Conservation (phyloP, 23 red algal species). For the Pyropia yezoensis region DNA sequence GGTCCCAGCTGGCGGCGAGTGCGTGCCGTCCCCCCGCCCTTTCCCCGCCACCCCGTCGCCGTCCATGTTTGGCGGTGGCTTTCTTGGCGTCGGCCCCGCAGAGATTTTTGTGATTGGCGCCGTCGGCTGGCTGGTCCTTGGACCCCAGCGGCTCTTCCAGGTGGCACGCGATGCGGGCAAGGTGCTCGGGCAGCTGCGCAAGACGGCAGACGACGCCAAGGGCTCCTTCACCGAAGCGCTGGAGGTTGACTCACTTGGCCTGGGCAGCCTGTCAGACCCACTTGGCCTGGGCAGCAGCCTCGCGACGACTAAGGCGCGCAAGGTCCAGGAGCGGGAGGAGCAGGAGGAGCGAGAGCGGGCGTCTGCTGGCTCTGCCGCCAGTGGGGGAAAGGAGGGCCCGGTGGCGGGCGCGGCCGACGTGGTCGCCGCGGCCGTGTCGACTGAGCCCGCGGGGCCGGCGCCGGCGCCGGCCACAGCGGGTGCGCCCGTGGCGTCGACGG, state of each 20-base stretch:
- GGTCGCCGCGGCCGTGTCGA: not conserved
- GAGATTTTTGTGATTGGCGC: conserved; percentile 63
- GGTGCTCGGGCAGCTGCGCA: conserved; percentile 58
- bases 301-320: not conserved
- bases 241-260: conserved; percentile 34
- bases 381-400: not conserved
- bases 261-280: not conserved
- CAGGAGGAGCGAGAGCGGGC: not conserved
- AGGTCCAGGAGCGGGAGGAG: conserved; percentile 4
- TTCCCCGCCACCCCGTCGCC: too few species aligned
- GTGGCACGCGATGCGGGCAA: conserved; percentile 62
- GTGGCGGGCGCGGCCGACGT: not conserved
- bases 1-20: too few species aligned
- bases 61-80: conserved; percentile 53
- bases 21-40: too few species aligned
- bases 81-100: conserved; percentile 72
- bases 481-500: not conserved
- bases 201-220: conserved; percentile 52
- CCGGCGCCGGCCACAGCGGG: not conserved
- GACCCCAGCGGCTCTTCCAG: conserved; percentile 48
- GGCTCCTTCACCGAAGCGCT: conserved; percentile 46
- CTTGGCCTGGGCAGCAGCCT: not conserved
- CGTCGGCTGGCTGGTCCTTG: conserved; percentile 86
- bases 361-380: not conserved
- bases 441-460: not conserved